Evolutionary conservation across 768 basidiomycete species (phyloP).

Genomic region (Hydnum rufescens): DNA sequence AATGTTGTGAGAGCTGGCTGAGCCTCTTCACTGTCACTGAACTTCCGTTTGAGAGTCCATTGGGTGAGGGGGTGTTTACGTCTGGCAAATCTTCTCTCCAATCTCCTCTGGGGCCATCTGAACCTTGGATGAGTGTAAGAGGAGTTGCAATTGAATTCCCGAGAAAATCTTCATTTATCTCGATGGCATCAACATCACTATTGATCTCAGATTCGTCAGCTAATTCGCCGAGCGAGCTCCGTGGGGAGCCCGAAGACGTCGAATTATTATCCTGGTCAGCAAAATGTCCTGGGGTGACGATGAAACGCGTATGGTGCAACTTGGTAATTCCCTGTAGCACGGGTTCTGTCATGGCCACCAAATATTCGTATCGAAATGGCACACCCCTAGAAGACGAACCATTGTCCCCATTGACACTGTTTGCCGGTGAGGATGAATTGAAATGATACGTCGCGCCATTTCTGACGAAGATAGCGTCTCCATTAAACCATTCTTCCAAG

Average conservation of each 20-base stretch:
- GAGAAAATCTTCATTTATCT: slow-evolving; percentile 57
- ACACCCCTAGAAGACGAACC: not conserved
- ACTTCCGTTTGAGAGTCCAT: not conserved
- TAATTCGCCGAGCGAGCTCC: not conserved
- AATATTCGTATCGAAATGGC: slow-evolving; percentile 12
- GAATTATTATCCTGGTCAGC: slow-evolving; percentile 1
- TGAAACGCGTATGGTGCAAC: slow-evolving; percentile 30
- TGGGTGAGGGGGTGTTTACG: not conserved
- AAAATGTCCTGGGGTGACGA: slow-evolving; percentile 21
- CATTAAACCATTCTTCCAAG: slow-evolving; percentile 7
- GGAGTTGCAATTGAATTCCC: slow-evolving; percentile 25
- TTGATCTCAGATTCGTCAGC: not conserved
- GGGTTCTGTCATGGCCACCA: slow-evolving; percentile 44
- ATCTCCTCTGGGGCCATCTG: not conserved
- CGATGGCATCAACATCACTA: slow-evolving; percentile 25
- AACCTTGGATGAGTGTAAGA: not conserved
- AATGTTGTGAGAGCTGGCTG: slow-evolving; percentile 8
- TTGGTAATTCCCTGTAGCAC: slow-evolving; percentile 47
- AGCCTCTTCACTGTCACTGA: no score
- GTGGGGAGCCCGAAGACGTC: not conserved
- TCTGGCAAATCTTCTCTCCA: not conserved
- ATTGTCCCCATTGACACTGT: not conserved
- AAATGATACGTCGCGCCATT: slow-evolving; percentile 8
- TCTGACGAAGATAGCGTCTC: not conserved
- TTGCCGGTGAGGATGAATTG: not conserved